These are phyloP conservation scores for Salix arbutifolia DNA, from an alignment of 345 rosid genomes.

Conservation along the genomic window DNA sequence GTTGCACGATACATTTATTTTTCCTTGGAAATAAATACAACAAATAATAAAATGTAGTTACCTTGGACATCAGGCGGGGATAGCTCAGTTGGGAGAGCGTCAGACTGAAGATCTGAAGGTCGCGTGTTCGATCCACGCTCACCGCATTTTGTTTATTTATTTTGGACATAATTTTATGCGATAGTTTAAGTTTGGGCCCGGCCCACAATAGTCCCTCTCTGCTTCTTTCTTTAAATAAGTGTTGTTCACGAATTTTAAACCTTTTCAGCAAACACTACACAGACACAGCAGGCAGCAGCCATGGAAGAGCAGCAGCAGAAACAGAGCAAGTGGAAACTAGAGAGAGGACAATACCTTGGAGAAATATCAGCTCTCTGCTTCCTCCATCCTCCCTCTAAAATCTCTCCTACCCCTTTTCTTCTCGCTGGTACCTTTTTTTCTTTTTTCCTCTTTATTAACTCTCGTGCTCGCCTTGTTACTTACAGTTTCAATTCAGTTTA, in stretches of 20 bases:
- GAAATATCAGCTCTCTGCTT: constrained; percentile 80
- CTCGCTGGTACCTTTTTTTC: constrained; percentile 45
- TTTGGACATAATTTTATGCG: too few relatives aligned
- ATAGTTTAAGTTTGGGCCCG: neutral
- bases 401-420: constrained; percentile 52
- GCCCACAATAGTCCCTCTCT: neutral
- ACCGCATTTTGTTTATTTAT: constrained; percentile 39
- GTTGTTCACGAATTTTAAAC: neutral
- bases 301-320: constrained; percentile 36
- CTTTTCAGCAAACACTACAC: neutral
- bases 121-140: constrained; percentile 97
- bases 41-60: too few relatives aligned
- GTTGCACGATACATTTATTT: too few relatives aligned
- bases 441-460: neutral
- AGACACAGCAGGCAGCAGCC: constrained; percentile 17
- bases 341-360: constrained; percentile 64
- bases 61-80: constrained; percentile 41
- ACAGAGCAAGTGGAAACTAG: constrained; percentile 38
- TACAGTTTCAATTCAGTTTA: neutral
- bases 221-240: neutral
- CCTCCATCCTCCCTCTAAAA: constrained; percentile 49
- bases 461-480: neutral
- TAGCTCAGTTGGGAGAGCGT: constrained; percentile 99
- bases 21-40: too few relatives aligned
- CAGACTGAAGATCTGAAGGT: constrained; percentile 99